Base-by-base conservation (phyloP, 2,329 filamentous ascomycete genomes). In the Tolypocladium amazonense region DNA sequence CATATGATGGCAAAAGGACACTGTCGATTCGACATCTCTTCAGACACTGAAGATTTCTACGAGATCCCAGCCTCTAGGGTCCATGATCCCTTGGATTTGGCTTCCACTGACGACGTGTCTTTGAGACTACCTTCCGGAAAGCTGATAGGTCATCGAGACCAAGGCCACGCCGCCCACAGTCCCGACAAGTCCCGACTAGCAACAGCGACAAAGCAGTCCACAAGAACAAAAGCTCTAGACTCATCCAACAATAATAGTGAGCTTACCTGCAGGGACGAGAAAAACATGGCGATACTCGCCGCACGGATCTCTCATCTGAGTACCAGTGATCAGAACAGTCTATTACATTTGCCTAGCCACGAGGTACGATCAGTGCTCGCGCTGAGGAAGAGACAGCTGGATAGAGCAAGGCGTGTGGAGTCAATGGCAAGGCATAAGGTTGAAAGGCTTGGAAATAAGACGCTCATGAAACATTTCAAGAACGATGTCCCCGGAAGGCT, bases 1-100 rank as follows among this genome's bases (percentile, higher is more conserved):
- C 81, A 82, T 61, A 83, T 82, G 80, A 62, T 69, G 0, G 74
- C 71, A 12, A 82, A 79, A 52, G 74, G 78, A 0, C 79, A 82
- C 60, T 81, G 79, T 63, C 74, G 69, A 8, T 72, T 81, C 43
- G 70, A 78, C 30, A 65, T 77, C 0, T 60, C 67, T 9, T 69
- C 71, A 0, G 75, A 79, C 50, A 74, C 71, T 15, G 64, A 68
- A 30, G 74, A 77, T 2, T 78, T 79, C 56, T 79, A 76, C 60
- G 68, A 76, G n/a, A 65, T 71, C 50, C 58, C 64, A 1, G 57
- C 30, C 7, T 25, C 23, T 15, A 14, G 39, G 7, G 62, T 54
- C 20, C 56, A 60, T 20, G 56, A 45, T 2, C 2, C 27, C 53
- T 9, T 53, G 18, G 38, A 27, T 18, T 23, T 39, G 53, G 18